phyloP scores from a whole-genome alignment of 495 filamentous ascomycete species.

The Aspergillus olivimuriae region DNA sequence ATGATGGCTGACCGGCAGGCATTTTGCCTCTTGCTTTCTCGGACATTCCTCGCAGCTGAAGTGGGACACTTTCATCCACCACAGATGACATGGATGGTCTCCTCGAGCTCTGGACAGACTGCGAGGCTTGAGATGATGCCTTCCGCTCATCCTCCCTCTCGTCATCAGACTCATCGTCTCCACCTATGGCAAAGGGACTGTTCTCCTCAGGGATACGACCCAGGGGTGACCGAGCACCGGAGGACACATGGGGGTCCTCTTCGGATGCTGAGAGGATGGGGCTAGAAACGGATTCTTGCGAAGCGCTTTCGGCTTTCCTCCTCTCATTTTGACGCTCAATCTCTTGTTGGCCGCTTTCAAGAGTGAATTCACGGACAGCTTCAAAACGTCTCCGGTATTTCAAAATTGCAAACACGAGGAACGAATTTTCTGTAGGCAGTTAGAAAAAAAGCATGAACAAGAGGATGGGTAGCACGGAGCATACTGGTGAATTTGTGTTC shows the following conservation, averaged over 20 bases:
- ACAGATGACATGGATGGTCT: constrained; percentile 67
- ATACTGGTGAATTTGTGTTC: constrained; percentile 85
- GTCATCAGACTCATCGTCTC: constrained; percentile 78
- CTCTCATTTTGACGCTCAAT: constrained; percentile 73
- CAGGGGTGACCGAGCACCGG: constrained; percentile 53
- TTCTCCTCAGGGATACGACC: constrained; percentile 77
- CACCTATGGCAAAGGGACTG: constrained; percentile 81
- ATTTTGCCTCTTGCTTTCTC: constrained; percentile 97
- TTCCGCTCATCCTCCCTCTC: constrained; percentile 57
- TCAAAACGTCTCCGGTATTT: constrained; percentile 80
- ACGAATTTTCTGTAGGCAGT: constrained; percentile 61
- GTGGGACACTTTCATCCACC: constrained; percentile 75
- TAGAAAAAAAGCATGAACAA: constrained; percentile 7
- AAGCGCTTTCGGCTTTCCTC: constrained; percentile 57
- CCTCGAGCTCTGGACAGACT: constrained; percentile 63
- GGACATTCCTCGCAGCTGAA: constrained; percentile 91
- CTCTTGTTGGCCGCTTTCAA: constrained; percentile 93
- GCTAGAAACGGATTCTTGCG: constrained; percentile 24
- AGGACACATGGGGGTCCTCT: constrained; percentile 66
- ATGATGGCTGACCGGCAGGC: constrained; percentile 75
- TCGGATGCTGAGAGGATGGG: constrained; percentile 50
- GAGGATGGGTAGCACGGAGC: not conserved
- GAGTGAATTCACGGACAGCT: constrained; percentile 81
- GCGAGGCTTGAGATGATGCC: constrained; percentile 65
- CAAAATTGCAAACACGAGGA: constrained; percentile 75